Evolutionary conservation across 108 stramenopile genomes (phyloP), one percentile per base, ranked within the genome.

Genomic region (Seminavis robusta): DNA sequence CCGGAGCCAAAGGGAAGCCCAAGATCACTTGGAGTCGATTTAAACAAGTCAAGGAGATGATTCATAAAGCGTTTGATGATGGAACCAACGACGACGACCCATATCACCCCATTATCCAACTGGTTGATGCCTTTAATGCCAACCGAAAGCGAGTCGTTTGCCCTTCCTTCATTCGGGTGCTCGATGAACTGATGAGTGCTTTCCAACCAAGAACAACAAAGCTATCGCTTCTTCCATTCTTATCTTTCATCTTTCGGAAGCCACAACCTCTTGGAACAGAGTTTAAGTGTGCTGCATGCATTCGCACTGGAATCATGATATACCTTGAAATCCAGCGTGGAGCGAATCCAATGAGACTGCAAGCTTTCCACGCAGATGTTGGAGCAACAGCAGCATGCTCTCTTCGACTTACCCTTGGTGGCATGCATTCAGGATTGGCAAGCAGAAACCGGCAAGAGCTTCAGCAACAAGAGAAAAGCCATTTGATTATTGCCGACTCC

Each of bases 241-340:
- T 60, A 29, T 49, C 46, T 9, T 49, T 29, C 29, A 21, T 60
- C 26, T 13, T 32, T 5, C 16, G 47, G 4, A 60, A 60, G 28
- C 59, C 59, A 4, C 25, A 50, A 21, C 46, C 46, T 33, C 47
- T 60, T 2, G 59, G 59, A 16, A 60, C 59, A 23, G 47, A 60
- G n/a, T n/a, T n/a, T n/a, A n/a, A n/a, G n/a, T n/a, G n/a, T 2
- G 46, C 30, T 19, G 21, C 29, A 19, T 3, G n/a, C n/a, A n/a
- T 17, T 19, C 10, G 7, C 6, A 49, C 47, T 20, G 30, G 43
- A n/a, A 26, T 21, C 11, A 21, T 57, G 5, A 16, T 43, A 16
- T 43, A 21, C 42, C 42, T 43, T 43, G 42, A 43, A 5, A 43
- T 43, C 5, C 15, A 43, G n/a, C 20, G 23, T 21, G 42, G 42